Conservation (phyloP, 2,329 filamentous ascomycete species). For the Whalleya microplaca region DNA sequence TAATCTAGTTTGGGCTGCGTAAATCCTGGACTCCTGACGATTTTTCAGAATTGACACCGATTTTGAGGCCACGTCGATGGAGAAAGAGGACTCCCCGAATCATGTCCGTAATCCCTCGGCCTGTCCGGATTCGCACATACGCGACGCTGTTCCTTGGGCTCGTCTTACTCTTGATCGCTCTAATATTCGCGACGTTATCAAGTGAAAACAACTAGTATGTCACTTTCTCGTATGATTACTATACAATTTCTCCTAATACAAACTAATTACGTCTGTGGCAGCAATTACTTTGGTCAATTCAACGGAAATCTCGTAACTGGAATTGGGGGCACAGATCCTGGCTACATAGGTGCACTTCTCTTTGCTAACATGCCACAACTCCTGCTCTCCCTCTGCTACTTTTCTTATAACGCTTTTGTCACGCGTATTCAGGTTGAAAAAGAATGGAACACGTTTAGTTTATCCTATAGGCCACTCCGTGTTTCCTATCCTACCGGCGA, state of each 20-base stretch:
- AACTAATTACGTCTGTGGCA: background rate
- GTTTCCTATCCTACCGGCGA: constrained; percentile 23
- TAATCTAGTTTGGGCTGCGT: constrained; percentile 2
- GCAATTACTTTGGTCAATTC: constrained; percentile 1
- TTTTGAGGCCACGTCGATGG: constrained; percentile 6
- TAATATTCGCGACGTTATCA: background rate
- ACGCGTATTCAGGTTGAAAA: constrained; percentile 25
- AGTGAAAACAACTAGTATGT: too few relatives aligned
- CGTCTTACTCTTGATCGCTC: background rate
- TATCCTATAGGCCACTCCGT: constrained; percentile 3
- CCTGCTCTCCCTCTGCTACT: constrained; percentile 27
- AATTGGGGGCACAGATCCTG: background rate
- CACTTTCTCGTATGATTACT: too few relatives aligned
- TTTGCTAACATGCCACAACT: constrained; percentile 26
- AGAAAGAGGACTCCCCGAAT: background rate
- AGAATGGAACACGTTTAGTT: constrained; percentile 27
- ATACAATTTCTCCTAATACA: background rate
- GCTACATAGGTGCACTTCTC: constrained; percentile 9
- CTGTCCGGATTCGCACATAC: constrained; percentile 10
- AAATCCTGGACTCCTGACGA: constrained; percentile 1
- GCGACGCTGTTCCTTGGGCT: too few relatives aligned
- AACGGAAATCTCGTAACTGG: background rate
- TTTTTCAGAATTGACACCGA: background rate
- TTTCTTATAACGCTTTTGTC: constrained; percentile 26
- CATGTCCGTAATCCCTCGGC: constrained; percentile 3